phyloP scores from a whole-genome alignment of 1,139 yeast species.

The Kluyveromyces sp. region DNA sequence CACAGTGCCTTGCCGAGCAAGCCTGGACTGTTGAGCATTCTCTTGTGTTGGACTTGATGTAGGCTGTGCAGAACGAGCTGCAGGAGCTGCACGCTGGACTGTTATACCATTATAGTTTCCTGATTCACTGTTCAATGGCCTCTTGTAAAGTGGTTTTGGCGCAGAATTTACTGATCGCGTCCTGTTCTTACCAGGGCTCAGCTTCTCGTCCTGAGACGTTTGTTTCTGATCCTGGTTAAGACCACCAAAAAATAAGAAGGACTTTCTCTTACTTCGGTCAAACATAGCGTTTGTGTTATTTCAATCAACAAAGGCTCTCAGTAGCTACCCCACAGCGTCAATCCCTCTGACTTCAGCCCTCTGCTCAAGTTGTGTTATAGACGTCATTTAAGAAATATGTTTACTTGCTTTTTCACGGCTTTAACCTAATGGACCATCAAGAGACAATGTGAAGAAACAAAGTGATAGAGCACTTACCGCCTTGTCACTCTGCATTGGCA shows the following conservation, averaged over 20 bases:
- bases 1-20: slow-evolving; percentile 3
- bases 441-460: background rate
- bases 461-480: no score
- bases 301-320: background rate
- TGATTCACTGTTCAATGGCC: background rate
- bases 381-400: background rate
- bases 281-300: background rate
- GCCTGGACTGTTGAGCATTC: background rate
- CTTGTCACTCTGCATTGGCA: no score
- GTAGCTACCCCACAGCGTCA: no score
- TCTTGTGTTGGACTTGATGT: background rate
- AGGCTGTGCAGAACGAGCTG: background rate
- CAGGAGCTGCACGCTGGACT: background rate
- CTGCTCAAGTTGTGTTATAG: no score
- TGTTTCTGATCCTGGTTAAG: slow-evolving; percentile 2
- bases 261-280: slow-evolving; percentile 17
- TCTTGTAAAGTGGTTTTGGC: background rate
- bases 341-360: no score
- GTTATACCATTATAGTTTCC: background rate
- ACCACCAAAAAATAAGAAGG: slow-evolving; percentile 24
- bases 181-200: slow-evolving; percentile 1
- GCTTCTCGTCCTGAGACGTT: background rate
- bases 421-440: background rate
- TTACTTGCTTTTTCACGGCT: background rate
- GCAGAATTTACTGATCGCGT: background rate